Conservation (phyloP, 805 yeast genomes). For the Starmerella geochares region DNA sequence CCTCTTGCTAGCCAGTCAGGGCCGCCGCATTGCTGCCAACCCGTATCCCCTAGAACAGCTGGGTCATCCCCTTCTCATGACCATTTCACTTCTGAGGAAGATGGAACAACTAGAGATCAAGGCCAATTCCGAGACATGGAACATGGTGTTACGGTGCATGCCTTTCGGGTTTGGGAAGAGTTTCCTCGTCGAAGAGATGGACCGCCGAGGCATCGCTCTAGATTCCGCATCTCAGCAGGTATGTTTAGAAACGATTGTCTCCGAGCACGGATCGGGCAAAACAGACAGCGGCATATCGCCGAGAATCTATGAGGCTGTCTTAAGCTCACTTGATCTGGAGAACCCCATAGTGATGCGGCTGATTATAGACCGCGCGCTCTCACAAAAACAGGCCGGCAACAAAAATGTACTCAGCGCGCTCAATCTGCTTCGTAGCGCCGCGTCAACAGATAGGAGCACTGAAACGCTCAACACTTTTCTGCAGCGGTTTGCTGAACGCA, state of each 20-base stretch:
- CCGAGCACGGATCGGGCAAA: slow-evolving; percentile 2
- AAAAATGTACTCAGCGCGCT: slow-evolving; percentile 15
- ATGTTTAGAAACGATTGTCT: slow-evolving; percentile 9
- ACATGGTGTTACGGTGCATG: slow-evolving; percentile 21
- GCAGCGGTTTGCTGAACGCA: slow-evolving; percentile 12
- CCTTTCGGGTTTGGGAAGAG: slow-evolving; percentile 25
- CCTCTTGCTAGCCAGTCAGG: slow-evolving; percentile 16
- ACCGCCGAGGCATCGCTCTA: slow-evolving; percentile 16
- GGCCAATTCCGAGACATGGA: slow-evolving; percentile 22
- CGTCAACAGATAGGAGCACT: background rate
- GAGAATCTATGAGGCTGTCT: background rate
- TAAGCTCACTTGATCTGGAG: slow-evolving; percentile 5
- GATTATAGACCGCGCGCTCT: slow-evolving; percentile 7
- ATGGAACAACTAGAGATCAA: slow-evolving; percentile 11
- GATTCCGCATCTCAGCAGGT: slow-evolving; percentile 11
- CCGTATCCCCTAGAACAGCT: slow-evolving; percentile 15
- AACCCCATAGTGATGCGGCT: slow-evolving; percentile 11
- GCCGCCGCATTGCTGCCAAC: slow-evolving; percentile 5
- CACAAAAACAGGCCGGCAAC: slow-evolving; percentile 6
- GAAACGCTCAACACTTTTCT: slow-evolving; percentile 15
- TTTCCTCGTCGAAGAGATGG: slow-evolving; percentile 24
- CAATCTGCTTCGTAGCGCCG: background rate
- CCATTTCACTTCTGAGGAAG: slow-evolving; percentile 5
- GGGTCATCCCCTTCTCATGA: slow-evolving; percentile 19
- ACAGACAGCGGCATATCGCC: background rate